A percentile compares a stretch with the other conserved stretches of the same genome.
These are phyloP conservation scores for Candida sp. DNA, from an alignment of 1,139 yeast genomes.

Conservation along the genomic window DNA sequence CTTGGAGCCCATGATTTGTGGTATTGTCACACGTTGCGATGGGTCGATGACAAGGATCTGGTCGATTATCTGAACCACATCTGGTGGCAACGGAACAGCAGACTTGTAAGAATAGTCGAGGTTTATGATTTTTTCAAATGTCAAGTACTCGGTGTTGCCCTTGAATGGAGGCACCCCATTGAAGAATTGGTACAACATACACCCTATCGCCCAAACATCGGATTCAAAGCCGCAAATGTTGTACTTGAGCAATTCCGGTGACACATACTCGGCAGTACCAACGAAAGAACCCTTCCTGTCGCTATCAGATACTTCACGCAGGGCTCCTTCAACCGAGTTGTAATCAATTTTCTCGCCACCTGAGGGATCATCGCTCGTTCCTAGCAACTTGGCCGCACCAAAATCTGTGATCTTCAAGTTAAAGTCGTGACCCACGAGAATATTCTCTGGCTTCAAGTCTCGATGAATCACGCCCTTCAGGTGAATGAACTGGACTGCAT, in stretches of 20 bases:
- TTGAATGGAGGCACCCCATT: constrained; percentile 97
- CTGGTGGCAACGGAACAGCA: constrained; percentile 65
- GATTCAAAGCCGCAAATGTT: constrained; percentile 87
- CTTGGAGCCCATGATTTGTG: constrained; percentile 36
- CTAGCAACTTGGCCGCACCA: constrained; percentile 91
- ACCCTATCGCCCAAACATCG: constrained; percentile 98
- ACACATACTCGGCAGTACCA: constrained; percentile 72
- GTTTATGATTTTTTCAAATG: constrained; percentile 91
- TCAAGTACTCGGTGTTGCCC: constrained; percentile 92
- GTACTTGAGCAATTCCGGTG: constrained; percentile 89
- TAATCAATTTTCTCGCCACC: constrained; percentile 44
- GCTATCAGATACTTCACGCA: constrained; percentile 10
- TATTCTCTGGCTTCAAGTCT: constrained; percentile 95
- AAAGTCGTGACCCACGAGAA: constrained; percentile 78
- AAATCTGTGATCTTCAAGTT: constrained; percentile 94
- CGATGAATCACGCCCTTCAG: constrained; percentile 87
- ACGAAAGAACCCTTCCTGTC: constrained; percentile 75
- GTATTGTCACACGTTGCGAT: constrained; percentile 33
- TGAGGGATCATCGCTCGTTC: constrained; percentile 37
- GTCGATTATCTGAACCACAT: constrained; percentile 71
- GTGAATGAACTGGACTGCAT: constrained; percentile 88
- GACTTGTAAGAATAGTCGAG: constrained; percentile 84
- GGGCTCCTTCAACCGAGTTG: constrained; percentile 22
- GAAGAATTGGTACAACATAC: constrained; percentile 90
- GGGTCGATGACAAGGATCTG: constrained; percentile 60